Evolutionary conservation across 2,329 filamentous ascomycete genomes (phyloP).

Genomic region (Sarocladium brachiariae): DNA sequence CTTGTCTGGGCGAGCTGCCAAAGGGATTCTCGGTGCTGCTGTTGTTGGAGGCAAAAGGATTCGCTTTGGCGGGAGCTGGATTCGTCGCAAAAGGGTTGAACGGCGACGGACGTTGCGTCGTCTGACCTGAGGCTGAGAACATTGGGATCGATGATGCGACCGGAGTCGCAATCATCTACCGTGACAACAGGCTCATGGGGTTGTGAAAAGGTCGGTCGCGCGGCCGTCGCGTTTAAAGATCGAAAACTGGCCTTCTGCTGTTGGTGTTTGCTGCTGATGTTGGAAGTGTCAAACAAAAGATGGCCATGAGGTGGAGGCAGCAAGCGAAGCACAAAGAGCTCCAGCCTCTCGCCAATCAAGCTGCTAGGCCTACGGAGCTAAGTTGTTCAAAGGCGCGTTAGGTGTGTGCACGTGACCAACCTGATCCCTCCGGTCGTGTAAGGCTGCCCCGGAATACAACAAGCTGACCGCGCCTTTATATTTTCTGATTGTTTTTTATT

Average conservation of each 20-base stretch:
- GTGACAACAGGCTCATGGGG: slow-evolving; percentile 5
- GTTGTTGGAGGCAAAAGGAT: slow-evolving; percentile 20
- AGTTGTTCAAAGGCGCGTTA: not conserved
- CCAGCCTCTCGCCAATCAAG: not conserved
- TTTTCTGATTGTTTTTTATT: too few species aligned
- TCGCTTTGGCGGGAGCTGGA: slow-evolving; percentile 15
- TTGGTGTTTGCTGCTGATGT: not conserved
- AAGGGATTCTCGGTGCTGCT: slow-evolving; percentile 11
- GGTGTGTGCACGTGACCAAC: not conserved
- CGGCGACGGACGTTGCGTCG: slow-evolving; percentile 27
- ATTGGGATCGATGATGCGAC: slow-evolving; percentile 35
- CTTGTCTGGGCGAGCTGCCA: slow-evolving; percentile 15
- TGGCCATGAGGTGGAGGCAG: not conserved
- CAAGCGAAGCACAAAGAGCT: slow-evolving; percentile 4
- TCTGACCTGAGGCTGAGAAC: slow-evolving; percentile 30
- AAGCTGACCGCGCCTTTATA: too few species aligned
- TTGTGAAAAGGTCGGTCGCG: not conserved
- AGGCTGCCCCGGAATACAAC: too few species aligned
- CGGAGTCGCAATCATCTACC: slow-evolving; percentile 31
- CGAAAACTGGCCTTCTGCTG: too few species aligned
- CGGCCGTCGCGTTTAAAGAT: not conserved
- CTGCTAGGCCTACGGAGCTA: not conserved
- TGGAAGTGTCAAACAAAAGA: slow-evolving; percentile 1
- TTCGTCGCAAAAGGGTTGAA: slow-evolving; percentile 29
- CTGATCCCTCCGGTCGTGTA: too few species aligned